phyloP scores from a whole-genome alignment of 345 rosid species.

The Rhodamnia rubescens region DNA sequence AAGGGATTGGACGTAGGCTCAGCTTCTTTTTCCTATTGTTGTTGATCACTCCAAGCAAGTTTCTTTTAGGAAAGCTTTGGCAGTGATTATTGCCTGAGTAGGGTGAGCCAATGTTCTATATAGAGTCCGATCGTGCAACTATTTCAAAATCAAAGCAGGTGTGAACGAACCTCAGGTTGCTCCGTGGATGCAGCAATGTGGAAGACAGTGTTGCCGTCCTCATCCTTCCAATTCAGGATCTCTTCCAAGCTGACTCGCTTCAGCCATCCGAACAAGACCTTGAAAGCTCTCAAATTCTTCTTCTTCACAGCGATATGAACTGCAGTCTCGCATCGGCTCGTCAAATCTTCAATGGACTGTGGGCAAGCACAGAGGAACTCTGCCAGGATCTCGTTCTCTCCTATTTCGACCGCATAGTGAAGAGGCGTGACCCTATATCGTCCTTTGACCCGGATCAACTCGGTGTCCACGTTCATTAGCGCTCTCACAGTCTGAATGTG shows the following conservation, averaged over 20 bases:
- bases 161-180: not conserved
- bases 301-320: conserved; percentile 12
- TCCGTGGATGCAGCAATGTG: not conserved
- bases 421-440: conserved; percentile 5
- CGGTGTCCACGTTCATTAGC: not conserved
- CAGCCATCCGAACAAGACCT: conserved; percentile 1
- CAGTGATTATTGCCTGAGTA: too few relatives aligned
- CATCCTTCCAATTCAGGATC: not conserved
- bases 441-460: conserved; percentile 3
- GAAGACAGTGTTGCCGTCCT: not conserved
- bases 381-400: not conserved
- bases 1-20: too few relatives aligned
- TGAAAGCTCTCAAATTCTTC: not conserved
- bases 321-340: conserved; percentile 2
- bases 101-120: too few relatives aligned
- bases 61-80: too few relatives aligned
- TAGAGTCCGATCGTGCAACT: too few relatives aligned
- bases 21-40: too few relatives aligned
- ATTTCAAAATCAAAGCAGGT: too few relatives aligned
- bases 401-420: conserved; percentile 2
- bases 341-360: conserved; percentile 6
- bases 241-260: not conserved
- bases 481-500: not conserved
- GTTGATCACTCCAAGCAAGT: too few relatives aligned
- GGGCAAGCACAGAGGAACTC: conserved; percentile 6